These are phyloP conservation scores for Przewalskia tangutica DNA, from an alignment of 257 asterid genomes.

Conservation along the genomic window DNA sequence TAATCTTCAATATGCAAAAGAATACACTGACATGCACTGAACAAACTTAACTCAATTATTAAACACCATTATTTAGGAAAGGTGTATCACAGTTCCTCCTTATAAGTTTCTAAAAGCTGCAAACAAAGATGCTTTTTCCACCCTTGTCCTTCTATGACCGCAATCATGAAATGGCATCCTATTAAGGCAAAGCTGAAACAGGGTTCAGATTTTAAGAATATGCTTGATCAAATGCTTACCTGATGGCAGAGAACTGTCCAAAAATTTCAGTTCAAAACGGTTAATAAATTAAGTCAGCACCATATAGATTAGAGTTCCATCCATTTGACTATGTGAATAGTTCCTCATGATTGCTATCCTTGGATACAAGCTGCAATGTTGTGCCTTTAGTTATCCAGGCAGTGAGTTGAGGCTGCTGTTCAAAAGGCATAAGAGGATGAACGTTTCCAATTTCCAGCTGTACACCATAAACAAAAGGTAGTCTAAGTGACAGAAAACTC, in stretches of 20 bases:
- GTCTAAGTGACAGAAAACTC: slow-evolving; percentile 84
- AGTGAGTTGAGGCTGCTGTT: slow-evolving; percentile 72
- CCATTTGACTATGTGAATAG: slow-evolving; percentile 25
- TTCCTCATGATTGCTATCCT: slow-evolving; percentile 34
- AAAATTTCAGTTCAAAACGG: neutral
- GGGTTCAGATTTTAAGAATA: neutral
- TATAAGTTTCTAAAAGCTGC: neutral
- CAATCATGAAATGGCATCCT: neutral
- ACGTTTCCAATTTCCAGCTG: slow-evolving; percentile 63
- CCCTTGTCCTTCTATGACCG: neutral
- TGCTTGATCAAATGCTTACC: slow-evolving; percentile 6
- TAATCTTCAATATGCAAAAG: neutral
- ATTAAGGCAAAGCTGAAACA: neutral
- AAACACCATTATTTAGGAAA: neutral
- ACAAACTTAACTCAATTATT: neutral
- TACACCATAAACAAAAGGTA: slow-evolving; percentile 80
- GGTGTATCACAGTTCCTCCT: neutral
- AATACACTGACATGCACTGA: neutral
- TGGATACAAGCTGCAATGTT: slow-evolving; percentile 49
- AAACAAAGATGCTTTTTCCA: neutral
- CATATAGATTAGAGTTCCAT: slow-evolving; percentile 4
- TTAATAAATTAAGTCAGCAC: neutral
- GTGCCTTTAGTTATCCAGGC: slow-evolving; percentile 73
- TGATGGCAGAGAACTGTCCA: slow-evolving; percentile 4
- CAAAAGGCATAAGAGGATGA: slow-evolving; percentile 64